Evolutionary conservation across 129 eudicot genomes (phyloP), one percentile per base, ranked within the genome.

Genomic region (Lactuca sativa): DNA sequence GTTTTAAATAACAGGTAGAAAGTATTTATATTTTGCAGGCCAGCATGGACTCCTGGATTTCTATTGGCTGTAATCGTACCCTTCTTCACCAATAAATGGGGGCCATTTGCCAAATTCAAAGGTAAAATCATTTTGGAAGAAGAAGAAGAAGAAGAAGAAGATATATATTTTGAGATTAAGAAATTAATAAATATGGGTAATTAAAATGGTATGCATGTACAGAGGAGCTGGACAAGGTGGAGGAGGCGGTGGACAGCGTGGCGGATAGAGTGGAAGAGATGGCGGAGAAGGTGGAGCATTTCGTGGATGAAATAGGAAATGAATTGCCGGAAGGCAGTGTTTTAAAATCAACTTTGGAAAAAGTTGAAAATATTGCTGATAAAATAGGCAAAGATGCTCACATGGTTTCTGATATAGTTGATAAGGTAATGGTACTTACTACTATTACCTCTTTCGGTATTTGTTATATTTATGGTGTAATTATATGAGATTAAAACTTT

Each of bases 221-320:
- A 74, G 82, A 52, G 76, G 72, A 61, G 57, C 74, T 74, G 21
- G 80, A 81, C 41, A 69, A 52, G 38, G 78, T 78, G 47, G 82
- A 77, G 74, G 78, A 83, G 64, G 63, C 77, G 0, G 72, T 63
- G 49, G 79, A 52, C 33, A 67, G 63, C 36, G 70, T 75, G 11
- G 78, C 78, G 4, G 82, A 81, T 32, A 37, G 58, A 12, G 71
- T 77, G 37, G 85, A 72, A 48, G 70, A 67, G 66, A 78, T 82
- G 53, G 78, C 86, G 9, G 81, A 74, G 21, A 69, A 70, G 25
- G 69, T 82, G 2, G 86, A 82, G 38, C 78, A 78, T 16, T 74
- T 74, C 57, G 83, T 67, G 13, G 86, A 78, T 51, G 83, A 82
- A 9, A 53, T 82, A 0, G 75, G 57, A 2, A 72, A 74, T 13